phyloP scores from a whole-genome alignment of 495 filamentous ascomycete species.

The Rhypophila decipiens region DNA sequence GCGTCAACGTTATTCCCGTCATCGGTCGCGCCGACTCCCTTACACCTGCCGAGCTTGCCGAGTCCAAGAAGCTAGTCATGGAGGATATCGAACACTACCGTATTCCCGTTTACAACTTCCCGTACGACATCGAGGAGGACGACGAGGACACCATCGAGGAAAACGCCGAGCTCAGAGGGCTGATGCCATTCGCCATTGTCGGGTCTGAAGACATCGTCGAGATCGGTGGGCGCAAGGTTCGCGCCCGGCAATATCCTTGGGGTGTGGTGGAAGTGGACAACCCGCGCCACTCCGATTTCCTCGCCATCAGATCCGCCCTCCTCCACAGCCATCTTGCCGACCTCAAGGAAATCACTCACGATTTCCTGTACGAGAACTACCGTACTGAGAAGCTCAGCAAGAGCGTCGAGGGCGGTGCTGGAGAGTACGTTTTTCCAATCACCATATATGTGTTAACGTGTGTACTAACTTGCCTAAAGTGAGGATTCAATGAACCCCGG shows the following conservation, averaged over 20 bases:
- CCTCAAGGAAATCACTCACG: conserved; percentile 98
- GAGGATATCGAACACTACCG: conserved; percentile 99
- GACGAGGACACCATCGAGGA: conserved; percentile 99
- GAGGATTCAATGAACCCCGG: conserved; percentile 96
- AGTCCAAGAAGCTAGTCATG: conserved; percentile 99
- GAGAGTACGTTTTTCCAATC: conserved; percentile 59
- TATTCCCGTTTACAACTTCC: conserved; percentile 99
- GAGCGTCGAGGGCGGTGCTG: conserved; percentile 87
- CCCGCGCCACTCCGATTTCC: conserved; percentile 96
- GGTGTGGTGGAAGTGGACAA: conserved; percentile 98
- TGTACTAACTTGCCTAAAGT: conserved; percentile 32
- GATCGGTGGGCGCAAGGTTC: conserved; percentile 83
- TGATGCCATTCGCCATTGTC: conserved; percentile 99
- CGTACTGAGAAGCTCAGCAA: conserved; percentile 99
- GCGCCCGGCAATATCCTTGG: conserved; percentile 97
- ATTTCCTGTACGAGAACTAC: conserved; percentile 99
- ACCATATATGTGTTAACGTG: not conserved
- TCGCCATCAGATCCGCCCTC: conserved; percentile 92
- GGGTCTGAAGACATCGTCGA: conserved; percentile 93
- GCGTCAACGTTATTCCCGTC: conserved; percentile 98
- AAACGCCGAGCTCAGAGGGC: conserved; percentile 89
- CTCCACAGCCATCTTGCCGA: conserved; percentile 96
- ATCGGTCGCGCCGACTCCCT: conserved; percentile 98
- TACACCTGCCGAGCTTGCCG: conserved; percentile 91
- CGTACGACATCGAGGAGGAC: conserved; percentile 98